Evolutionary conservation across 2,329 filamentous ascomycete genomes (phyloP), one percentile per base, ranked within the genome.

Genomic region (Cordyceps tenuipes): DNA sequence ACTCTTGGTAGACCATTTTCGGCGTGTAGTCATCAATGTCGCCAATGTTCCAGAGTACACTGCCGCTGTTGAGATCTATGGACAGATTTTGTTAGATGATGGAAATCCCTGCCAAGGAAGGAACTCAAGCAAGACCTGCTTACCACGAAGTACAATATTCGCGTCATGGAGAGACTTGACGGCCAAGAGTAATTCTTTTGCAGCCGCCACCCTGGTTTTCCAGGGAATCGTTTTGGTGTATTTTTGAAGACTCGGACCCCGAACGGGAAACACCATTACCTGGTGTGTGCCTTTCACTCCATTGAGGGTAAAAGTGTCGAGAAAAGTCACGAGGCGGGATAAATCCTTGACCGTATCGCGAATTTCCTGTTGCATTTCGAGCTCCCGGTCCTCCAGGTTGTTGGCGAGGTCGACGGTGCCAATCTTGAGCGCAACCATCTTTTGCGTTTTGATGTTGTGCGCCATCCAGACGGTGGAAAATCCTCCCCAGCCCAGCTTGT

Each of bases 391-490:
- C 23, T 13, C 61, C 31, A 54, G 15, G 3, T 49, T 36, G 13
- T 59, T 53, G 19, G 57, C 54, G 29, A 39, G n/a, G n/a, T n/a
- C n/a, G n/a, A n/a, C n/a, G n/a, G n/a, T 53, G 39, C 62, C 59
- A 29, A 63, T 61, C 39, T 62, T 64, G 13, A 64, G 62, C 19
- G 63, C 62, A 51, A 64, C 56, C 15, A 63, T 50, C 19, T 13
- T 59, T 17, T 53, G 15, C 7, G 7, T 46, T 9, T 34, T 34
- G 21, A 62, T 51, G 23, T 62, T 58, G 36, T 63, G 50, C 41
- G 71, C 75, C 60, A 78, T 70, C 77, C 75, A 79, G 52, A 77
- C 75, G 3, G 75, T 78, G 6, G 73, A 75, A 65, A 67, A 75
- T 12, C 71, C 70, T 29, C 76, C 75, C 61, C 68, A 74, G 54